phyloP scores from a whole-genome alignment of 1,284 basidiomycete species.

The Cryptococcus wingfieldii region DNA sequence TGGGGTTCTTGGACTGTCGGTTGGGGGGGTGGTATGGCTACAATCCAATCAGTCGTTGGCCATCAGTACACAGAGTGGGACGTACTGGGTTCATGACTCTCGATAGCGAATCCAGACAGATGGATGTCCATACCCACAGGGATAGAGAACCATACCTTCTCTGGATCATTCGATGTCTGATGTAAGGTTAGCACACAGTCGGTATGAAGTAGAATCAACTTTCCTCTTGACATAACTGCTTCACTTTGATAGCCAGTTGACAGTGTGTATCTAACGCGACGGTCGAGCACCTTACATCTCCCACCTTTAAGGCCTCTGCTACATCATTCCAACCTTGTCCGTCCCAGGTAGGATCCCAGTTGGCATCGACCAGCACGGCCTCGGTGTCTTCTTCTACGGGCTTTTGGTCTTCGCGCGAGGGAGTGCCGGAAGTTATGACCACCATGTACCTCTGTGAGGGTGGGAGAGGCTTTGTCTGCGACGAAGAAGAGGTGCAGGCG shows the following conservation, averaged over 20 bases:
- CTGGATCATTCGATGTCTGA: slow-evolving; percentile 9
- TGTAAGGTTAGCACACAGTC: not conserved
- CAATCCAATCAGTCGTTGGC: not conserved
- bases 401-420: not conserved
- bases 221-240: slow-evolving; percentile 15
- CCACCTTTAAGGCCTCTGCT: slow-evolving; percentile 3
- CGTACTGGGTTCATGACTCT: slow-evolving; percentile 8
- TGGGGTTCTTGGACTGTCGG: slow-evolving; percentile 13
- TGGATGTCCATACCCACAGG: slow-evolving; percentile 13
- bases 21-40: slow-evolving; percentile 4
- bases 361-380: not conserved
- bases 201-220: not conserved
- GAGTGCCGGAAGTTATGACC: slow-evolving; percentile 4
- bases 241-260: slow-evolving; percentile 5
- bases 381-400: not conserved
- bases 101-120: slow-evolving; percentile 16
- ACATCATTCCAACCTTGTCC: slow-evolving; percentile 10
- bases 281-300: slow-evolving; percentile 12
- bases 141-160: slow-evolving; percentile 24
- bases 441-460: slow-evolving; percentile 13
- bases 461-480: not conserved
- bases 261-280: slow-evolving; percentile 1
- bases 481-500: not conserved
- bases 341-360: slow-evolving; percentile 16
- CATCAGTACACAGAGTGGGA: not conserved